Base-by-base conservation (phyloP, 83 land plant species). In the Diphasiastrum complanatum region DNA sequence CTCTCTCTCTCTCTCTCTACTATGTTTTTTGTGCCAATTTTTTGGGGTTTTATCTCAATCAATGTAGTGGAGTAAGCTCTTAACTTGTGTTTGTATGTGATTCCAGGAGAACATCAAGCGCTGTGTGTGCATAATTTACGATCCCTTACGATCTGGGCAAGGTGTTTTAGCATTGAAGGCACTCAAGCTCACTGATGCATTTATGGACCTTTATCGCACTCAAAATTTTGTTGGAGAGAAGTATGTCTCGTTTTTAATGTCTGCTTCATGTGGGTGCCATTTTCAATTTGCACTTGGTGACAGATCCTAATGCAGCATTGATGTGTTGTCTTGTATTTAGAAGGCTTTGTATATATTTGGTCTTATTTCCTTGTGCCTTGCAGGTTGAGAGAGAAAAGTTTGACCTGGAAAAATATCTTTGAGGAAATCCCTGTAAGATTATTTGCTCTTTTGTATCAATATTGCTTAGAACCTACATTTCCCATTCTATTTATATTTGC, bases 41-140 rank as follows among this genome's bases (percentile, higher is more conserved):
- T 43, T 60, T 26, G 3, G 19, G 32, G 28, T 24, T 33, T 23
- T 3, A 6, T 2, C 23, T 58, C 45, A 41, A 18, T 18, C 14
- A 30, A 24, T 60, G 58, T 54, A 4, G 18, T n/a, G n/a, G n/a
- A n/a, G n/a, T n/a, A n/a, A n/a, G n/a, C n/a, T n/a, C 34, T 54
- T 8, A 26, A 29, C 5, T 16, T 58, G 25, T 16, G 43, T 23
- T 36, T 5, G 32, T 24, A 33, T 58, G 12, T 48, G n/a, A 2
- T 25, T 45, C 56, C 76, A 91, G 95, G 97, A 91, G 68, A 91
- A 91, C 45, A 91, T 91, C 47, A 77, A 79, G 49, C 72, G 97
- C 48, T 91, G 97, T 71, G 97, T 91, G 4, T 91, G 97, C 77
- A 91, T 91, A 29, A 85, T 91, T 33, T 87, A 91, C 65, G 97